Evolutionary conservation across 192 early-diverging fungal species (phyloP).

Genomic region (Piromyces finnis): DNA sequence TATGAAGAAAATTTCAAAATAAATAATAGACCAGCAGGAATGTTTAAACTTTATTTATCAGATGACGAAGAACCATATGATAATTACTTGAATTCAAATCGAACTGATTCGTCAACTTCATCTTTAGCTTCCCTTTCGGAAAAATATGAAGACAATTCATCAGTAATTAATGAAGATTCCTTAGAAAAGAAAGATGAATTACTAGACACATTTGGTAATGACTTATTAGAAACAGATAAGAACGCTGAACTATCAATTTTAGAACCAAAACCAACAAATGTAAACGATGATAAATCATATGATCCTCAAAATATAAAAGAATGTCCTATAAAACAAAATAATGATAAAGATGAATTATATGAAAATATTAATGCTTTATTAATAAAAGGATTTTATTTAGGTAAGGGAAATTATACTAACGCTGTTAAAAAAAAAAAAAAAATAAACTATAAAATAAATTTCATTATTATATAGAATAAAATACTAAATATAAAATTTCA

Average conservation of each 20-base stretch:
- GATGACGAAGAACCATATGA: background rate
- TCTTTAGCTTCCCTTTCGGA: background rate
- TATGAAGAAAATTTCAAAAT: background rate
- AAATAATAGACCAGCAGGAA: background rate
- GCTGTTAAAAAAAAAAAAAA: too few relatives aligned
- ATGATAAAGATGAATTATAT: background rate
- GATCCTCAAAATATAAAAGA: background rate
- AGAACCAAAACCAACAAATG: background rate
- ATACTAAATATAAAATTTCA: too few relatives aligned
- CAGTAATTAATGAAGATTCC: background rate
- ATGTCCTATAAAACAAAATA: background rate
- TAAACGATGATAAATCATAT: background rate
- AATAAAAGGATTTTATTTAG: background rate
- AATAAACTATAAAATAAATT: too few relatives aligned
- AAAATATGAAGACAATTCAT: background rate
- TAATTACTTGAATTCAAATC: background rate
- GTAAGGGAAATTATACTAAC: background rate
- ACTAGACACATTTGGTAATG: too few relatives aligned
- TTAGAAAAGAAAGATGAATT: too few relatives aligned
- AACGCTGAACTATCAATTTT: background rate
- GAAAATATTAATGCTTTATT: background rate
- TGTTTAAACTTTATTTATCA: background rate
- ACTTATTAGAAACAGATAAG: background rate
- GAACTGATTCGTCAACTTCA: background rate
- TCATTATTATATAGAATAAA: too few relatives aligned